Base-by-base conservation (phyloP, 1,284 basidiomycete species). In the Boletus semigastroideus region DNA sequence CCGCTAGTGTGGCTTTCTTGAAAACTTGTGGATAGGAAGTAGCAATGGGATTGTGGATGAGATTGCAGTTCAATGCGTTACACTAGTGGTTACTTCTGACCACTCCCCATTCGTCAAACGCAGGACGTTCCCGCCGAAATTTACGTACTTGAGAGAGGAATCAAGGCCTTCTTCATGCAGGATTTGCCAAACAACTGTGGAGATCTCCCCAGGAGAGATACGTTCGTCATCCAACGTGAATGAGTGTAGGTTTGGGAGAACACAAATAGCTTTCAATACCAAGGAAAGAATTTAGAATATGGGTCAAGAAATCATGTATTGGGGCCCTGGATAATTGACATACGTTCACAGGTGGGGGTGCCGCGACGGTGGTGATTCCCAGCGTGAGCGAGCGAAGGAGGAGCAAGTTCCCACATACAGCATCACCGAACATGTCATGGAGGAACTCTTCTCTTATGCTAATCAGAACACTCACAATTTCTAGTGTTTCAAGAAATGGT, bases 1-100 rank as follows among this genome's bases (percentile, higher is more conserved):
- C 55, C 66, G 1, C 63, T 84, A 17, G 63, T 80, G 40, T 64
- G 59, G 64, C 14, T 68, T 7, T 53, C 46, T 13, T 67, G 27
- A 58, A 22, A 3, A 36, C 2, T 42, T 11, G 8, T 16, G 8
- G 5, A 43, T 11, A 30, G 19, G 1, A 9, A 10, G 16, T 6
- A 28, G 13, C 6, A 3, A 8, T n/a, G 13, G 14, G 13, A 46
- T n/a, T 16, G 31, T 33, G 13, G 13, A 34, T 34, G 34, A 0
- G 9, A n/a, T 36, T 36, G 34, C 16, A 17, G 1, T 36, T 36
- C 31, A 25, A 6, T 25, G 25, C 5, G 9, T 31, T 13, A 16
- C 13, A 9, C 34, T 3, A 10, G 44, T 14, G 19, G 30, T 13
- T 6, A 33, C 20, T 11, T 46, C 7, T 3, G 14, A 39, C 59